Evolutionary conservation across 306 rosid genomes (phyloP).

Genomic region (Amphicarpaea edgeworthii): DNA sequence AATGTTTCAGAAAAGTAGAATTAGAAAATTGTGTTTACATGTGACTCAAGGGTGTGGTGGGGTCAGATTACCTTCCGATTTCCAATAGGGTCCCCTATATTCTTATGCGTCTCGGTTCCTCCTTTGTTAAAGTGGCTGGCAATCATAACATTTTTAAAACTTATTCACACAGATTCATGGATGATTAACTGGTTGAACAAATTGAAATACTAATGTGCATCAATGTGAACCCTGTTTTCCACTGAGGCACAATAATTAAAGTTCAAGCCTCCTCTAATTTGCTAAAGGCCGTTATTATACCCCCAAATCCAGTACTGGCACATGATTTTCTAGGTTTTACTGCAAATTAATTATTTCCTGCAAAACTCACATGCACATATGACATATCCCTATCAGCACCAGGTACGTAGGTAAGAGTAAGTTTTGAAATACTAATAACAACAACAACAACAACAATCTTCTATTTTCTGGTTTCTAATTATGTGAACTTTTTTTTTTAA

Average conservation of each 20-base stretch:
- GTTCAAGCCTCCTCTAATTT: neutral
- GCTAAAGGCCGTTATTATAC: neutral
- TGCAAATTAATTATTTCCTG: slow-evolving; percentile 42
- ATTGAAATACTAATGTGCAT: slow-evolving; percentile 8
- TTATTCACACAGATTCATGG: neutral
- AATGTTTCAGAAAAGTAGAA: neutral
- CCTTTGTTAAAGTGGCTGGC: neutral
- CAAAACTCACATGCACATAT: slow-evolving; percentile 52
- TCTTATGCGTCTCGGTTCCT: neutral
- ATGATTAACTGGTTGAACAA: slow-evolving; percentile 10
- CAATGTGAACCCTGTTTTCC: neutral
- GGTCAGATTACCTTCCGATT: slow-evolving; percentile 41
- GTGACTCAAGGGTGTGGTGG: slow-evolving; percentile 46
- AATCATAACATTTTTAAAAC: slow-evolving; percentile 24
- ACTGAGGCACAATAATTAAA: slow-evolving; percentile 31
- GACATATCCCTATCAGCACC: slow-evolving; percentile 46
- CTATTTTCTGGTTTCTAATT: neutral
- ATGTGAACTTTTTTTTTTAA: slow-evolving; percentile 21
- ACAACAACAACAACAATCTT: neutral
- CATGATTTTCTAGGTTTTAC: slow-evolving; percentile 35
- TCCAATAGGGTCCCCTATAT: slow-evolving; percentile 22
- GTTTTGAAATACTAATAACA: neutral
- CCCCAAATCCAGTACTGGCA: slow-evolving; percentile 36
- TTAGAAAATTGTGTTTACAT: slow-evolving; percentile 32
- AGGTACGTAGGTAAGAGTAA: slow-evolving; percentile 11